phyloP scores from a whole-genome alignment of 345 rosid species.

The Populus nigra region DNA sequence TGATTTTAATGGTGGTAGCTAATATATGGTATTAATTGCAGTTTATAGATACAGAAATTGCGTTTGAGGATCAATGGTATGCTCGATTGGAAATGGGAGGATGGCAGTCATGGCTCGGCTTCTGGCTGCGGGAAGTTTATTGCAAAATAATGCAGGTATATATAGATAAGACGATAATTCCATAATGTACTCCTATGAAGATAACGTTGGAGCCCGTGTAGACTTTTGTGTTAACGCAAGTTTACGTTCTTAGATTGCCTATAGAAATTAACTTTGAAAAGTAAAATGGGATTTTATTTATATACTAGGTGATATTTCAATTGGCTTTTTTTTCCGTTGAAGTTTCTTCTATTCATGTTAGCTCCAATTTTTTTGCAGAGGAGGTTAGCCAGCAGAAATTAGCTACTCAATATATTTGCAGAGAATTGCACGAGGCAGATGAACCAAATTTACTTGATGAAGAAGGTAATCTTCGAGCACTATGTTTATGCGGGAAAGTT shows the following conservation, averaged over 20 bases:
- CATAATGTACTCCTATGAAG: not conserved
- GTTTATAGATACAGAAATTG: slow-evolving; percentile 22
- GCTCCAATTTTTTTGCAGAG: slow-evolving; percentile 27
- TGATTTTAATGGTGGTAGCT: slow-evolving; percentile 1
- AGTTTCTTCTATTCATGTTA: not conserved
- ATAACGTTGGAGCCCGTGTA: too few relatives aligned
- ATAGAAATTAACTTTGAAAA: not conserved
- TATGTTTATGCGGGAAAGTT: not conserved
- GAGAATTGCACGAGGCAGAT: slow-evolving; percentile 51
- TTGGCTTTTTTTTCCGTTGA: not conserved
- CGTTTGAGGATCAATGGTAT: slow-evolving; percentile 46
- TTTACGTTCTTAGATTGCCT: too few relatives aligned
- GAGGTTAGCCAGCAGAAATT: slow-evolving; percentile 39
- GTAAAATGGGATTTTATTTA: not conserved
- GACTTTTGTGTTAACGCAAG: too few relatives aligned
- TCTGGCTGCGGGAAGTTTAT: slow-evolving; percentile 41
- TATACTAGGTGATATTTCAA: not conserved
- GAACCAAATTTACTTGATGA: slow-evolving; percentile 65
- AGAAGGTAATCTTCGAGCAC: slow-evolving; percentile 42
- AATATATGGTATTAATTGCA: slow-evolving; percentile 4
- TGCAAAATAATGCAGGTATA: slow-evolving; percentile 32
- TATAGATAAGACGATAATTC: not conserved
- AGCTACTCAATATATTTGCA: slow-evolving; percentile 36
- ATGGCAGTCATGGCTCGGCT: slow-evolving; percentile 65
- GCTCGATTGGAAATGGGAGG: slow-evolving; percentile 51